Evolutionary conservation across 306 rosid genomes (phyloP).

Genomic region (Boehmeria nivea): DNA sequence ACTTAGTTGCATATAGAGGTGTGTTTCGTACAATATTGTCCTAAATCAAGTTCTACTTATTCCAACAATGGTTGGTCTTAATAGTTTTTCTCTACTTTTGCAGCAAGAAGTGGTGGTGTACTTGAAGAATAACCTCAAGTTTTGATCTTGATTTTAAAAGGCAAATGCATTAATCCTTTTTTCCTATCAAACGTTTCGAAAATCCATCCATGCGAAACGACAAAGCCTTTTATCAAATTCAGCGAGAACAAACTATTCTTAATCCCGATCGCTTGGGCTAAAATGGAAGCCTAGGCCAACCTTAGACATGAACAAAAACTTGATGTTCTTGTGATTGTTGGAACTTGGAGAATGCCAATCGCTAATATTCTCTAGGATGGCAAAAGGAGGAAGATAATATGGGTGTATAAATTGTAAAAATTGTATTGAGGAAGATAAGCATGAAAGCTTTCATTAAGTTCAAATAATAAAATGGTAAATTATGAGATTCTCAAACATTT

Average conservation of each 20-base stretch:
- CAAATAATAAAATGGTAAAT: neutral
- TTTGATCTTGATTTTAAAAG: constrained; percentile 27
- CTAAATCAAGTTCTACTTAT: too few species aligned
- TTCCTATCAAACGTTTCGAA: constrained; percentile 7
- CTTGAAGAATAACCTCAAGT: constrained; percentile 68
- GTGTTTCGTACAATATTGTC: too few species aligned
- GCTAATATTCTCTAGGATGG: neutral
- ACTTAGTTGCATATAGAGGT: too few species aligned
- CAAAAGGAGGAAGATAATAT: neutral
- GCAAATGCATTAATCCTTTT: neutral
- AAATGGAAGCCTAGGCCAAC: neutral
- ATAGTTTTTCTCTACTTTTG: constrained; percentile 5
- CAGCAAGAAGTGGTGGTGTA: constrained; percentile 83
- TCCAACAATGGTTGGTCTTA: neutral
- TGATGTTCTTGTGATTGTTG: neutral
- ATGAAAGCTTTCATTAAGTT: neutral
- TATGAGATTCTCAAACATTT: neutral
- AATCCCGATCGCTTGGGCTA: neutral
- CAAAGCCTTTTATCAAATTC: neutral
- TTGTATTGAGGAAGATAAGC: neutral
- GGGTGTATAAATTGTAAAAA: neutral
- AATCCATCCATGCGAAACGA: too few species aligned
- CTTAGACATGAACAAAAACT: neutral
- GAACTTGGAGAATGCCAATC: neutral
- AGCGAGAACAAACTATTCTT: neutral